Base-by-base conservation (phyloP, 148 eudicot species). In the Rhododendron simsii region DNA sequence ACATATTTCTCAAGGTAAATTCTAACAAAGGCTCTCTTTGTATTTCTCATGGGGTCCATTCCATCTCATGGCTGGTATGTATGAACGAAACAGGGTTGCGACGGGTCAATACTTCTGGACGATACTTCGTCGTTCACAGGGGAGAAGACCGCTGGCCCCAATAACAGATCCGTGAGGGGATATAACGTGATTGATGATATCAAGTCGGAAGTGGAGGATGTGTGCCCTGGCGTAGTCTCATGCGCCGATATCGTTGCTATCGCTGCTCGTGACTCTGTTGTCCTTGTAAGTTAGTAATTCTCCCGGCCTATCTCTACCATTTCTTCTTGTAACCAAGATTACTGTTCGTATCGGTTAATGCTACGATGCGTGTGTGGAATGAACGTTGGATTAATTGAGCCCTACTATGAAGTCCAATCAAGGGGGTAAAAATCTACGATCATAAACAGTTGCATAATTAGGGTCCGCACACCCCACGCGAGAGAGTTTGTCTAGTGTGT, bases 221-320 rank as follows among this genome's bases (percentile, higher is more conserved):
- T 23, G 4, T 91, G 93, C 39, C 89, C 90, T 0, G 93, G 93
- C 7, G 88, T 91, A 1, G 93, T 91, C 13, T 91, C 93, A 1
- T 91, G 93, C 35, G 93, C 93, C 3, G 93, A 91, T 59, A 88
- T 91, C 12, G 47, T 90, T 21, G 90, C 93, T 13, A 86, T 91
- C 0, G 69, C 93, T 8, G 87, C 93, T 26, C 89, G 91, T 0
- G 93, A 91, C 61, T 83, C 90, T 39, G 87, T 82, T 45, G 84
- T 45, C 16, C 3, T 55, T 47, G 48, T 47, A 47, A 47, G 48
- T 47, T 47, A n/a, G n/a, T 30, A 5, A 41, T 41, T 41, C n/a
- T 86, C 59, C 35, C 1, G 35, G 35, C 35, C 26, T 4, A 1
- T 37, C 20, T 75, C 45, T 75, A 45, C 30, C 81, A 41, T 21